Conservation (phyloP, 495 filamentous ascomycete species). For the Chaetomium tenue region DNA sequence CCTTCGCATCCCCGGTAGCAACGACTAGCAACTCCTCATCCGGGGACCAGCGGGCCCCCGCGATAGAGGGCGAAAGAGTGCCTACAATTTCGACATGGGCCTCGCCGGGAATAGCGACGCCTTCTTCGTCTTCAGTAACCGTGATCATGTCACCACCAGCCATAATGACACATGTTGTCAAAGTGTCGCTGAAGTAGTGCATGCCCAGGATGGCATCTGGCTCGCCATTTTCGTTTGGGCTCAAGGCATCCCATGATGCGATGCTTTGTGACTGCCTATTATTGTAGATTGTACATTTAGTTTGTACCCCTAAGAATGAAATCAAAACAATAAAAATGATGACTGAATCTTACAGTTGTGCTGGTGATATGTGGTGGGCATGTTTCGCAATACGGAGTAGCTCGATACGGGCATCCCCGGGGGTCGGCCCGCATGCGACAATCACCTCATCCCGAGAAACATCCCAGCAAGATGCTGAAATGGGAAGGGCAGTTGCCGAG, state of each 20-base stretch:
- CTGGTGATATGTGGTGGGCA: conserved; percentile 35
- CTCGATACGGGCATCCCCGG: conserved; percentile 61
- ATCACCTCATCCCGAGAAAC: conserved; percentile 65
- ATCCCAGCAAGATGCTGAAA: conserved; percentile 78
- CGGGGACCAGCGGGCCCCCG: conserved; percentile 88
- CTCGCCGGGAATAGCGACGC: conserved; percentile 54
- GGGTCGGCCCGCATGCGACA: conserved; percentile 71
- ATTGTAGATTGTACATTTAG: conserved; percentile 3
- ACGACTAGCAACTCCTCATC: conserved; percentile 89
- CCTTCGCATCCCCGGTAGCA: conserved; percentile 70
- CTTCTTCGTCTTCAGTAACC: conserved; percentile 69
- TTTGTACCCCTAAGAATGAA: neutral
- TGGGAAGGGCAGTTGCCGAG: conserved; percentile 31
- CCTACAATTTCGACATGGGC: conserved; percentile 87
- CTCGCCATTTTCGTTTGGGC: conserved; percentile 63
- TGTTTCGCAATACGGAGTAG: conserved; percentile 55
- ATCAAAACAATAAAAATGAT: neutral
- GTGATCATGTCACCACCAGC: conserved; percentile 86
- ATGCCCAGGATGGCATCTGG: conserved; percentile 71
- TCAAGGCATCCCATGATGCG: conserved; percentile 83
- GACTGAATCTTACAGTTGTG: conserved; percentile 45
- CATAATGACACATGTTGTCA: conserved; percentile 76
- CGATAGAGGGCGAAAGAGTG: conserved; percentile 87
- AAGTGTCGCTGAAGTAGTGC: conserved; percentile 79
- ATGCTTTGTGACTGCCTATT: conserved; percentile 46